These are phyloP conservation scores for Penicillium manginii DNA, from an alignment of 495 filamentous ascomycete species.

Conservation along the genomic window DNA sequence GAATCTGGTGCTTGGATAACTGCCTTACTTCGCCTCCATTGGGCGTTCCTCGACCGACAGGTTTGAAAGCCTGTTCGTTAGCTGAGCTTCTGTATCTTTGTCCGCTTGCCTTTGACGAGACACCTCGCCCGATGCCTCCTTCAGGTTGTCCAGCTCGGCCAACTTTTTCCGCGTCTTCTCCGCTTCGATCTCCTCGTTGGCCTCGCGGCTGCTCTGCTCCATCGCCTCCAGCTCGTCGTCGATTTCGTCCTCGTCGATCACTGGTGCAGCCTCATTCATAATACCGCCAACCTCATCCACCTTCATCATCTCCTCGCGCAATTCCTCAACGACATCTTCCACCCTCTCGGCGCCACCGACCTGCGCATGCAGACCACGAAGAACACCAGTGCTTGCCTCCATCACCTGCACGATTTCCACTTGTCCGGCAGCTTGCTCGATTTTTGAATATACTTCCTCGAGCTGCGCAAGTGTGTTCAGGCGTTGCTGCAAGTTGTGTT, in stretches of 20 bases:
- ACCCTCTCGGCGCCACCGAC: constrained; percentile 78
- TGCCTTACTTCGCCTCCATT: constrained; percentile 29
- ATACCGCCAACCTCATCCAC: constrained; percentile 82
- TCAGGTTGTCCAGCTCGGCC: constrained; percentile 46
- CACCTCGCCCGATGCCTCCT: constrained; percentile 39
- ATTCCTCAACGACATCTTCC: constrained; percentile 70
- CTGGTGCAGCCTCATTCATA: constrained; percentile 63
- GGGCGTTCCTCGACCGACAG: constrained; percentile 49
- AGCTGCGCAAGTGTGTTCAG: constrained; percentile 75
- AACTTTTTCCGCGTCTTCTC: constrained; percentile 49
- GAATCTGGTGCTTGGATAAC: neutral
- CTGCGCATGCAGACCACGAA: constrained; percentile 72
- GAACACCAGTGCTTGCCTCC: constrained; percentile 71
- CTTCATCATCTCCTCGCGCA: constrained; percentile 79
- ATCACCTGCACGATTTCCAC: constrained; percentile 80
- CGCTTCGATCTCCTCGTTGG: constrained; percentile 54
- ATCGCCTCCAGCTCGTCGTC: constrained; percentile 85
- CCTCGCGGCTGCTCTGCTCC: constrained; percentile 66
- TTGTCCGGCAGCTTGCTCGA: constrained; percentile 84
- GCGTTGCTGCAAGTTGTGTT: constrained; percentile 68
- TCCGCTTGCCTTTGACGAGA: constrained; percentile 30
- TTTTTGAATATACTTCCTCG: constrained; percentile 76
- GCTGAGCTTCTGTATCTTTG: constrained; percentile 32
- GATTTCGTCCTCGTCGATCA: constrained; percentile 80
- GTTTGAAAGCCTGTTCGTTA: constrained; percentile 44